Conservation (phyloP, 495 filamentous ascomycete genomes). For the Penicillium alfredii region DNA sequence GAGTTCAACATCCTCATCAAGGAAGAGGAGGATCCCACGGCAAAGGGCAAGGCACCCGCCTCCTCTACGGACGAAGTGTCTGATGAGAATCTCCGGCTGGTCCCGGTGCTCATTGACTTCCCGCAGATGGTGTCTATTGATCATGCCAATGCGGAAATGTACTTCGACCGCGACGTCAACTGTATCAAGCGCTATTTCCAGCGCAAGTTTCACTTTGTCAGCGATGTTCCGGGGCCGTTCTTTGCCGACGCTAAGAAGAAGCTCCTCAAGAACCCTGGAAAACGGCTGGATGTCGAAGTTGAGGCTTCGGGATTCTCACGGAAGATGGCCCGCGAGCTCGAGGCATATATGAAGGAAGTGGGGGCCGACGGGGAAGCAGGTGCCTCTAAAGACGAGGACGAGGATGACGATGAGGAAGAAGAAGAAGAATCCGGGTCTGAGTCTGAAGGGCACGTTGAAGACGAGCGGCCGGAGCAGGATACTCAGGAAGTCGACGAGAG, state of each 20-base stretch:
- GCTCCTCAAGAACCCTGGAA: constrained; percentile 56
- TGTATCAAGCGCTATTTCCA: constrained; percentile 93
- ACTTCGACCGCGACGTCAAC: constrained; percentile 90
- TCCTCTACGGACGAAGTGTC: constrained; percentile 25
- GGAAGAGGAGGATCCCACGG: constrained; percentile 50
- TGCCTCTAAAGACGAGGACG: constrained; percentile 21
- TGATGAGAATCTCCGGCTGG: constrained; percentile 31
- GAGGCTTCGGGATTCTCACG: constrained; percentile 92
- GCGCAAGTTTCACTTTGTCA: constrained; percentile 79
- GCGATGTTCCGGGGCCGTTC: constrained; percentile 75
- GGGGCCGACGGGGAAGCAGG: constrained; percentile 53
- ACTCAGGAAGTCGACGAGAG: constrained; percentile 24
- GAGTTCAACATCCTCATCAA: constrained; percentile 97
- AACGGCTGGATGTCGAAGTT: constrained; percentile 76
- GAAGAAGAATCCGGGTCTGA: constrained; percentile 19
- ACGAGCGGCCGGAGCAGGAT: constrained; percentile 10
- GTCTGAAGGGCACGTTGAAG: constrained; percentile 10
- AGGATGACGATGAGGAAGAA: constrained; percentile 37
- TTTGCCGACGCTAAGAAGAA: constrained; percentile 76
- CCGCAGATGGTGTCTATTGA: constrained; percentile 97
- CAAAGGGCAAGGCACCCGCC: constrained; percentile 29
- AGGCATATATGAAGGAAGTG: constrained; percentile 75
- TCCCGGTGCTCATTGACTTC: constrained; percentile 89
- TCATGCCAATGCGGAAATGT: constrained; percentile 86
- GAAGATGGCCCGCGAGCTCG: constrained; percentile 91